Evolutionary conservation across 1,139 yeast genomes (phyloP).

Genomic region (Oligophagozyma castellii): DNA sequence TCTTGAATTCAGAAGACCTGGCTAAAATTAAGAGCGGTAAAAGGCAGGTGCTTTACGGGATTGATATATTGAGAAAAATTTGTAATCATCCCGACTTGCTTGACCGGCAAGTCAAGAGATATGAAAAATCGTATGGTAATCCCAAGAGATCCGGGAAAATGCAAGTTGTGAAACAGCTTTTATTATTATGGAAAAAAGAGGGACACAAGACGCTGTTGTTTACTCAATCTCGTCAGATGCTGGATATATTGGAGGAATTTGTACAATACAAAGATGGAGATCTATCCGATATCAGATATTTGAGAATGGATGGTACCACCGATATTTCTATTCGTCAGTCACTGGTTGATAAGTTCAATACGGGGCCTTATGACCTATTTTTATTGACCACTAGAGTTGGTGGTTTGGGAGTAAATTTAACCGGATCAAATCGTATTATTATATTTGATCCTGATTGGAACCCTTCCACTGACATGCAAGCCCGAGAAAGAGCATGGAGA

Average conservation of each 20-base stretch:
- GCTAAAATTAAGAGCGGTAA: constrained; percentile 61
- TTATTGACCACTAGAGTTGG: constrained; percentile 89
- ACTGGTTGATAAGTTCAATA: constrained; percentile 71
- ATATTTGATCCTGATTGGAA: constrained; percentile 98
- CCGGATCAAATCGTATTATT: constrained; percentile 91
- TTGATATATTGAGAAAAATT: constrained; percentile 75
- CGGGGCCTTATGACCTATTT: constrained; percentile 47
- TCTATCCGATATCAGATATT: constrained; percentile 32
- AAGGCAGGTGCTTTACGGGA: constrained; percentile 76
- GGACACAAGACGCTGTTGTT: constrained; percentile 71
- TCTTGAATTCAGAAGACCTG: constrained; percentile 65
- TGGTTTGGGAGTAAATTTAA: constrained; percentile 84
- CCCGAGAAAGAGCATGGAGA: constrained; percentile 95
- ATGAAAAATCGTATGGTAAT: constrained; percentile 43
- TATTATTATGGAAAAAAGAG: constrained; percentile 65
- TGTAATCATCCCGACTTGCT: constrained; percentile 94
- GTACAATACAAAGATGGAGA: constrained; percentile 34
- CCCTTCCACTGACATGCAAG: constrained; percentile 94
- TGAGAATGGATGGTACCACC: constrained; percentile 93
- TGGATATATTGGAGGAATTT: constrained; percentile 67
- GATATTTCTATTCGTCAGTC: constrained; percentile 62
- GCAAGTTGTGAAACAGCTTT: constrained; percentile 69
- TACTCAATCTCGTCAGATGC: constrained; percentile 90
- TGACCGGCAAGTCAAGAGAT: constrained; percentile 35
- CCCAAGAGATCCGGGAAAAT: constrained; percentile 74